Conservation (phyloP, 2,329 filamentous ascomycete genomes). For the Neonectria punicea region DNA sequence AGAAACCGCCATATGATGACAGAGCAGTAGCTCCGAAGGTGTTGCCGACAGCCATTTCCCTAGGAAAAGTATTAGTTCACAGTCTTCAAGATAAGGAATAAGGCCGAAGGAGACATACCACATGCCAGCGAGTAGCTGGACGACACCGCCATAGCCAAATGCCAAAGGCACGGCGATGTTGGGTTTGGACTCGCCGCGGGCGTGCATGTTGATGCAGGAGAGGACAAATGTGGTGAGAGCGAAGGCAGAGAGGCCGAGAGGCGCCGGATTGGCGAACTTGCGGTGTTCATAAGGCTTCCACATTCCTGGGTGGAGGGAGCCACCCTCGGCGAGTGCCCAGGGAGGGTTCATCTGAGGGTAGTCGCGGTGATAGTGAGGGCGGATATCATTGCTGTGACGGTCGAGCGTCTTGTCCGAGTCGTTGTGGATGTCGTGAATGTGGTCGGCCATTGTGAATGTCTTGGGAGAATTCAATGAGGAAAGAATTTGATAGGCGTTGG, state of each 20-base stretch:
- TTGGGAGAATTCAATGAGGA: constrained; percentile 8
- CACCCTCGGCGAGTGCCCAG: constrained; percentile 67
- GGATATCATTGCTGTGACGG: constrained; percentile 26
- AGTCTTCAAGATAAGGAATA: neutral
- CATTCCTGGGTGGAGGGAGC: constrained; percentile 77
- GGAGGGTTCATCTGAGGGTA: constrained; percentile 37
- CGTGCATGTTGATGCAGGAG: constrained; percentile 76
- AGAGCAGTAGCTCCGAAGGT: constrained; percentile 86
- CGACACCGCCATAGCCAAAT: constrained; percentile 77
- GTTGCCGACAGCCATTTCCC: constrained; percentile 90
- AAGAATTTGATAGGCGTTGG: neutral
- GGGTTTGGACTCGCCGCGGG: constrained; percentile 67
- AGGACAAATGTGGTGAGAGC: constrained; percentile 86
- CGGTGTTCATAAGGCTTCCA: constrained; percentile 72
- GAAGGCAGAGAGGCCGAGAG: constrained; percentile 81
- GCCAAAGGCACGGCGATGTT: constrained; percentile 76
- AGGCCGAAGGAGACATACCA: constrained; percentile 67
- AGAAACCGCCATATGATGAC: constrained; percentile 86
- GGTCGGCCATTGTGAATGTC: constrained; percentile 35
- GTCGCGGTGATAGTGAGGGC: constrained; percentile 40
- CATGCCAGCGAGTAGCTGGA: constrained; percentile 86
- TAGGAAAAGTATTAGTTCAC: constrained; percentile 46
- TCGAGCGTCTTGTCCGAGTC: constrained; percentile 43
- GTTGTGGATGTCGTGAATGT: constrained; percentile 32
- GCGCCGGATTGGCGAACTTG: constrained; percentile 83